These are phyloP conservation scores for Rhododendron vialii DNA, from an alignment of 148 eudicot genomes.

Conservation along the genomic window DNA sequence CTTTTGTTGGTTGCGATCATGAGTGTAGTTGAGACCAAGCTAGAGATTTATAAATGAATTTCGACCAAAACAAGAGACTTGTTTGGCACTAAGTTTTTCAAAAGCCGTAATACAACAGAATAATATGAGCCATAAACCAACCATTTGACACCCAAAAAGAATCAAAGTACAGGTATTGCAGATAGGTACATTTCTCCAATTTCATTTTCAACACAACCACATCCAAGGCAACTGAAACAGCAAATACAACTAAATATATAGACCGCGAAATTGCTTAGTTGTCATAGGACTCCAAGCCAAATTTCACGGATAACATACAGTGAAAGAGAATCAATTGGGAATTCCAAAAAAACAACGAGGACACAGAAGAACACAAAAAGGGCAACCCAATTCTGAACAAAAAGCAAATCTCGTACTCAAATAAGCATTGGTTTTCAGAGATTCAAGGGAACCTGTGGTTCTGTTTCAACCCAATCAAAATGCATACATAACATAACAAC, in stretches of 20 bases:
- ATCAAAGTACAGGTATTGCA: not conserved
- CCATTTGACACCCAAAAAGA: not conserved
- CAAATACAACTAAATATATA: not conserved
- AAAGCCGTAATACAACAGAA: no score
- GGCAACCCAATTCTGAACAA: not conserved
- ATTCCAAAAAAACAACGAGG: not conserved
- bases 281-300: not conserved
- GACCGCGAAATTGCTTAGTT: not conserved
- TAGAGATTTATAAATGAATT: not conserved
- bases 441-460: constrained; percentile 6
- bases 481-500: not conserved
- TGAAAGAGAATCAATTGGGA: constrained; percentile 5
- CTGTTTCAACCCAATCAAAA: constrained; percentile 1
- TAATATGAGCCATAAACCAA: not conserved
- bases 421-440: not conserved
- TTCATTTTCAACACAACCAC: constrained; percentile 1
- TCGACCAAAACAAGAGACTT: not conserved
- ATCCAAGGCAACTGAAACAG: not conserved
- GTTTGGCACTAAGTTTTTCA: no score
- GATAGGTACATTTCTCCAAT: not conserved
- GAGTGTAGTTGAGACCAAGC: not conserved
- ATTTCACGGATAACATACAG: not conserved
- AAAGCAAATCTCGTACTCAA: not conserved
- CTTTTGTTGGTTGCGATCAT: not conserved
- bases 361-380: not conserved